Base-by-base conservation (phyloP, 129 eudicot genomes). In the Saussurea involucrata region DNA sequence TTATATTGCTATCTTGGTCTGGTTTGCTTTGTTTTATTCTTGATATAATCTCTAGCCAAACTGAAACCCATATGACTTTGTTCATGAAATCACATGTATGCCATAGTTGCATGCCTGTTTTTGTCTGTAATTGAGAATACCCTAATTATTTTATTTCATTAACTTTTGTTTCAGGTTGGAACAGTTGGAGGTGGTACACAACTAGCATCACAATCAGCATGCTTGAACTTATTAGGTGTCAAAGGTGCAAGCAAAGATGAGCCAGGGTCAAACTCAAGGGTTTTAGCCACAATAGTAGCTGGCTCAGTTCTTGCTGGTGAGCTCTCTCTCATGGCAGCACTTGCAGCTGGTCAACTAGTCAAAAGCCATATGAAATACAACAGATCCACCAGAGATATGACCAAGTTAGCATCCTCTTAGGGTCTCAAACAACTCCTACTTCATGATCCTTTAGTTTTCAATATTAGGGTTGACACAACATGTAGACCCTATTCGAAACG, bases 141-240 rank as follows among this genome's bases (percentile, higher is more conserved):
- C 17, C 28, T 34, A 2, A 37, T 22, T 24, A n/a, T 63, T 49
- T 20, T 31, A 69, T 6, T 32, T 44, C 6, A 37, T 17, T 31
- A 17, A 71, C 73, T 71, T 32, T 76, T 5, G 27, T 58, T 49
- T 68, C 87, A 90, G 96, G 88, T 90, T 63, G 96, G 92, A 3
- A 90, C 92, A 20, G 90, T 90, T 58, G 96, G 92, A 66, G 96
- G 96, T 29, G 96, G 96, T 44, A 90, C 96, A 36, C 92, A 90
- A 61, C 78, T 90, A 28, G 88, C 92, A 76, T 90, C 96, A 44
- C 96, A 90, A 66, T 86, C 96, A 73, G 96, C 96, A 55, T 90
- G 96, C 78, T 73, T 90, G 70, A 90, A 90, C 86, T 76, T 90
- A 77, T 82, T 90, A 22, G 96, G 96, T 57, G 92, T 90, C 53